Base-by-base conservation (phyloP, 2,329 filamentous ascomycete genomes). In the Aspergillus sp. region DNA sequence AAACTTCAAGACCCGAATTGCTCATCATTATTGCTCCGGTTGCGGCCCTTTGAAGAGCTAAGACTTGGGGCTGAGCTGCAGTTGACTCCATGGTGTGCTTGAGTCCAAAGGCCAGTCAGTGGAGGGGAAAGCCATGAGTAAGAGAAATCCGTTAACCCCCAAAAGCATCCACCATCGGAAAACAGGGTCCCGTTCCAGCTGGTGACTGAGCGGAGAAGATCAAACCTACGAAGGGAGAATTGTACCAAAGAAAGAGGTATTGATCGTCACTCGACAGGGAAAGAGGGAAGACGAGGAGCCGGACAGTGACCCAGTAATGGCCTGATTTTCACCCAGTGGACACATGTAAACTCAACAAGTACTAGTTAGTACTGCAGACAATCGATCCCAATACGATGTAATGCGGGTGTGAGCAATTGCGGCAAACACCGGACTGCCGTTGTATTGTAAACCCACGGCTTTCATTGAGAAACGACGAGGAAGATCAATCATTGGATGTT, bases 1-100 rank as follows among this genome's bases (percentile, higher is more conserved):
- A 51, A 57, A 49, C 44, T 42, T 44, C 52, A 25, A 54, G 47
- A 50, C 51, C 50, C 47, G 21, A 32, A 25, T 41, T 47, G 58
- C 30, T 42, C 58, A 61, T 56, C 15, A 50, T 17, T 38, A 56
- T 17, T 48, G 59, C 61, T 63, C 59, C 59, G 61, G 59, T 63
- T 61, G 56, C 61, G 61, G 59, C 55, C 38, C 36, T 25, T 42
- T 42, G 25, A 36, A 39, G 17, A 57, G 51, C 10, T 44, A 44
- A 44, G 51, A 57, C 23, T 54, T 17, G 47, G 23, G 23, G 13
- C 23, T 19, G 47, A 30, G 25, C 13, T 6, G 23, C 5, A 30
- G 27, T 52, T 61, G 48, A 54, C 54, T n/a, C 54, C 58, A 60
- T 60, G 54, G 58, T 27, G 58, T 27, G 11, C 23, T 27, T 48